Conservation (phyloP, 768 basidiomycete genomes). For the Pleurotus salmoneostramineus region DNA sequence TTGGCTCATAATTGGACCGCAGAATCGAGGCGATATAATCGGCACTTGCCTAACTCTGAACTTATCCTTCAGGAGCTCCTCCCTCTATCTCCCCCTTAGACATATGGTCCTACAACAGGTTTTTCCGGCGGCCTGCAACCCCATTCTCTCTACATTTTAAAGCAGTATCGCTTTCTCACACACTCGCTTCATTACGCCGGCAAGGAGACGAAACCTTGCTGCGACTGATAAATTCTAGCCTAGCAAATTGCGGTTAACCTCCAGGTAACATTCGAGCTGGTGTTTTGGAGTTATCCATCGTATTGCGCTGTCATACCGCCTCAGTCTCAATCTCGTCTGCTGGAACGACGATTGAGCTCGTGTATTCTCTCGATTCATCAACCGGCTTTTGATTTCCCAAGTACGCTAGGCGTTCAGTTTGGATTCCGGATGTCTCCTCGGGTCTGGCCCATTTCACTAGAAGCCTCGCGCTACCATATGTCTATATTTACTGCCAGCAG, state of each 20-base stretch:
- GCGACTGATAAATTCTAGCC: not conserved
- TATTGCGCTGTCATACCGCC: no score
- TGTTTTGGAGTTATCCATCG: no score
- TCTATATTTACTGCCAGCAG: no score
- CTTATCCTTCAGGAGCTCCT: not conserved
- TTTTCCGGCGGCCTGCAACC: conserved; percentile 2
- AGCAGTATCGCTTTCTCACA: not conserved
- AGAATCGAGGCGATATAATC: not conserved
- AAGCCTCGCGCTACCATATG: no score
- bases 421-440: no score
- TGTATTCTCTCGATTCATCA: no score
- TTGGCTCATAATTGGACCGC: not conserved
- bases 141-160: not conserved
- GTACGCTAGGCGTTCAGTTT: no score
- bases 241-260: not conserved
- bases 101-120: not conserved
- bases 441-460: no score
- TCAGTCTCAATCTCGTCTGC: no score
- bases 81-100: conserved; percentile 3
- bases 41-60: not conserved
- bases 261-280: no score
- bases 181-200: not conserved
- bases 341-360: no score
- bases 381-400: no score
- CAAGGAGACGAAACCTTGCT: not conserved